Base-by-base conservation (phyloP, 768 basidiomycete genomes). In the Kwoniella sp. region DNA sequence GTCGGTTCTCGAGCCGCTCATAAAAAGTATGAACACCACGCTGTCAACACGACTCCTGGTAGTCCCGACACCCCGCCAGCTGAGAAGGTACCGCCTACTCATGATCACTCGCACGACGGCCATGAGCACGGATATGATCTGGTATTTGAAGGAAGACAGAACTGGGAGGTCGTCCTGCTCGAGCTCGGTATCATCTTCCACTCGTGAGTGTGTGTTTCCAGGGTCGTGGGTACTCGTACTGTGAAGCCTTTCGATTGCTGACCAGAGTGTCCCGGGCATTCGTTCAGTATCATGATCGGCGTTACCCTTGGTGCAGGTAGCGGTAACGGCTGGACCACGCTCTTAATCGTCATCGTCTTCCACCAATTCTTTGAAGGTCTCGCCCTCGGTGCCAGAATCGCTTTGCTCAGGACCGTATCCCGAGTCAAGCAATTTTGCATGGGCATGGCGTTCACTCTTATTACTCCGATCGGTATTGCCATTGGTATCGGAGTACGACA, bases 261-360 rank as follows among this genome's bases (percentile, higher is more conserved):
- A 22, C 29, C 68, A n/a, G 60, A 73, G 8, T n/a, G n/a, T n/a
- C n/a, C n/a, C n/a, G n/a, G n/a, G n/a, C n/a, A n/a, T n/a, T n/a
- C n/a, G n/a, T n/a, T 30, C 29, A 72, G 72, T 4, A 79, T 80
- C 70, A 80, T 80, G 80, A 80, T 80, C 37, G 80, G 80, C 8
- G 77, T 80, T 1, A 73, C 76, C 1, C 70, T 80, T 19, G 52
- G 60, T 24, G 63, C 53, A 15, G 78, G 80, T 2, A 60, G 65
- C 15, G 78, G 80, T 1, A 60, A 67, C 44, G 72, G 76, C 44
- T 79, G 79, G 80, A 72, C 64, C 1, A 77, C 80, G 1, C 71
- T 80, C 13, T 69, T 80, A 58, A 74, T 76, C 64, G 70, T 68
- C 33, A 68, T 78, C 54, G 63, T 74, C 46, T 77, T 78, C 68